Conservation (phyloP, 768 basidiomycete genomes). For the Boletus bicolor region DNA sequence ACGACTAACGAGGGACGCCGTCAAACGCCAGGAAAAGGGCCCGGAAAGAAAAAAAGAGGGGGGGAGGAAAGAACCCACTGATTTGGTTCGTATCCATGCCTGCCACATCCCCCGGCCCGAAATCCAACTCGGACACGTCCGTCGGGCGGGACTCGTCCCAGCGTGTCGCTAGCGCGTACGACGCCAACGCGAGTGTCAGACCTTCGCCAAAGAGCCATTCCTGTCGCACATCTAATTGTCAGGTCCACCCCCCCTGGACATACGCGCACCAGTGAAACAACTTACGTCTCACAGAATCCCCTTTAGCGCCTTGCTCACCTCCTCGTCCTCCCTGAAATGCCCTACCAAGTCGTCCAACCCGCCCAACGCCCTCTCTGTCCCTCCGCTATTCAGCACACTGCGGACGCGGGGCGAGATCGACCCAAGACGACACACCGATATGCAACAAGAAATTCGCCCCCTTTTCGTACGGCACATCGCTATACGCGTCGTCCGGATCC, state of each 20-base stretch:
- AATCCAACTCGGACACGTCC: constrained; percentile 47
- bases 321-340: constrained; percentile 61
- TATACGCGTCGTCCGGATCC: constrained; percentile 78
- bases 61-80: constrained; percentile 38
- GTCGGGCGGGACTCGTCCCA: constrained; percentile 67
- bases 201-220: constrained; percentile 86
- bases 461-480: constrained; percentile 79
- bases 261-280: not conserved
- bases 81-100: constrained; percentile 74
- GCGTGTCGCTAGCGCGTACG: constrained; percentile 65
- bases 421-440: constrained; percentile 50
- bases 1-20: constrained; percentile 48
- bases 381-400: not conserved
- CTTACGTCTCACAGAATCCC: constrained; percentile 76
- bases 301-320: constrained; percentile 57
- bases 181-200: constrained; percentile 58
- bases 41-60: not conserved
- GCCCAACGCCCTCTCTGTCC: constrained; percentile 13
- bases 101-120: constrained; percentile 57
- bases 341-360: constrained; percentile 58
- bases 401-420: no score
- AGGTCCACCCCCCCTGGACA: not conserved
- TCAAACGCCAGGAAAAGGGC: not conserved
- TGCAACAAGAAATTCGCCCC: constrained; percentile 85
- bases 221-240: constrained; percentile 30